phyloP scores from a whole-genome alignment of 2,329 filamentous ascomycete genomes.

The Zymoseptoria passerinii region DNA sequence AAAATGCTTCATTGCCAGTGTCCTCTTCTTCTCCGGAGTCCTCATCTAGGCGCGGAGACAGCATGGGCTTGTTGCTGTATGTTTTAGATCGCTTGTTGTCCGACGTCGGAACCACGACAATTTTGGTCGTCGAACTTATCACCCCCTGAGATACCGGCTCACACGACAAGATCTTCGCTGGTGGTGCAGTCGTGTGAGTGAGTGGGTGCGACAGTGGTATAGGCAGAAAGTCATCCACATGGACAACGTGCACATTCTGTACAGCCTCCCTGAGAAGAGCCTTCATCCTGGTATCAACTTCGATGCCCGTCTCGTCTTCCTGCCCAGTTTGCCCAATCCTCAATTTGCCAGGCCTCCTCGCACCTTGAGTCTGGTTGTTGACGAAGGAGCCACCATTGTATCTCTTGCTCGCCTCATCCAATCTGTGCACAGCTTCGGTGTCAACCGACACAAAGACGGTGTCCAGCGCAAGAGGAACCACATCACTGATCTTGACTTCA shows the following conservation, averaged over 20 bases:
- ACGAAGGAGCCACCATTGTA: conserved; percentile 58
- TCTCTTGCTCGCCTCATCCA: conserved; percentile 74
- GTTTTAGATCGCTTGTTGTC: conserved; percentile 42
- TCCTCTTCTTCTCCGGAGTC: conserved; percentile 43
- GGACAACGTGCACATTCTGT: conserved; percentile 64
- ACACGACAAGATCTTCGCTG: conserved; percentile 83
- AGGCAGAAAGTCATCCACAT: conserved; percentile 74
- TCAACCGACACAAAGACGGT: conserved; percentile 83
- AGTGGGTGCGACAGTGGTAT: conserved; percentile 75
- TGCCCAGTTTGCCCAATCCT: conserved; percentile 10
- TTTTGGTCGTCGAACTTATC: conserved; percentile 66
- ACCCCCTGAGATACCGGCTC: conserved; percentile 89
- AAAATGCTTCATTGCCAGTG: conserved; percentile 84
- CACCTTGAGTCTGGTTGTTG: conserved; percentile 12
- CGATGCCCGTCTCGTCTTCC: conserved; percentile 8
- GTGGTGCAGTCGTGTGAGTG: conserved; percentile 74
- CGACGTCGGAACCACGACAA: conserved; percentile 64
- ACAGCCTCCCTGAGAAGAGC: conserved; percentile 61
- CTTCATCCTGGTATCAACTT: conserved; percentile 18
- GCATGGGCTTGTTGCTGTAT: conserved; percentile 17
- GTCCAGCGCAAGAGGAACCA: conserved; percentile 70
- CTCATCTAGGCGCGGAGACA: conserved; percentile 27
- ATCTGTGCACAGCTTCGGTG: conserved; percentile 65
- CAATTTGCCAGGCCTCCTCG: conserved; percentile 18
- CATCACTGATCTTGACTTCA: conserved; percentile 75